Evolutionary conservation across 192 early-diverging fungal genomes (phyloP).

Genomic region (Powellomyces hirtus): DNA sequence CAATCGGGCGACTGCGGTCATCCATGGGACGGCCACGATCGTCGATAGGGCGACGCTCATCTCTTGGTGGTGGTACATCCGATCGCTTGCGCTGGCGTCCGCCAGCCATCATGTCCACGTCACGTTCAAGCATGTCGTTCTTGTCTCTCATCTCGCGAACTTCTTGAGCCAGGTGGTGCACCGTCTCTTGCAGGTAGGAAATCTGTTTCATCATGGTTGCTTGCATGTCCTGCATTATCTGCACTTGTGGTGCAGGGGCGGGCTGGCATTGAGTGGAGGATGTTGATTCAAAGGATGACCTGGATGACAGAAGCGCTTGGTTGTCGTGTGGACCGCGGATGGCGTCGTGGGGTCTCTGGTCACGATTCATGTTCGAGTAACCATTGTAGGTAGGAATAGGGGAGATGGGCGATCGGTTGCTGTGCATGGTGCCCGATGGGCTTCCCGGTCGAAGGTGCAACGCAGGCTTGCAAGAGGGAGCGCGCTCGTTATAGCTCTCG

Average conservation of each 20-base stretch:
- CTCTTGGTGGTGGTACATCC: background rate
- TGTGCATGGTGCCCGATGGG: too few species aligned
- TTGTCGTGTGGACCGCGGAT: background rate
- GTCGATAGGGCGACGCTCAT: background rate
- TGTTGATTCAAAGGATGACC: background rate
- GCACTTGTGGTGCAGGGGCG: background rate
- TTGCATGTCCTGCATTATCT: constrained; percentile 14
- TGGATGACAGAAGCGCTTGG: background rate
- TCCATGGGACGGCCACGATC: background rate
- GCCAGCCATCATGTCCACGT: constrained; percentile 8
- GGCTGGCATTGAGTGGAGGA: background rate
- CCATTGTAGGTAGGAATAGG: background rate
- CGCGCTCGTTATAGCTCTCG: background rate
- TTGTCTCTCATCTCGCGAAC: background rate
- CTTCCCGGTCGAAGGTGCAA: background rate
- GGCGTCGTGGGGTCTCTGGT: background rate
- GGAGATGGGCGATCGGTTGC: too few species aligned
- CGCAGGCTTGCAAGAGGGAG: background rate
- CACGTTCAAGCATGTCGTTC: constrained; percentile 26
- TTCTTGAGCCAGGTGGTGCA: constrained; percentile 10
- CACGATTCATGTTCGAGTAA: background rate
- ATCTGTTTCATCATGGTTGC: constrained; percentile 17
- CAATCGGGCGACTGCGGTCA: too few species aligned
- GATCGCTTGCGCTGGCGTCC: background rate
- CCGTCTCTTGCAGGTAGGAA: constrained; percentile 10